Percentiles rank a stretch among this genome's conserved stretches.
phyloP scores from a whole-genome alignment of 2,329 filamentous ascomycete species.

The Apiospora malaysiana region DNA sequence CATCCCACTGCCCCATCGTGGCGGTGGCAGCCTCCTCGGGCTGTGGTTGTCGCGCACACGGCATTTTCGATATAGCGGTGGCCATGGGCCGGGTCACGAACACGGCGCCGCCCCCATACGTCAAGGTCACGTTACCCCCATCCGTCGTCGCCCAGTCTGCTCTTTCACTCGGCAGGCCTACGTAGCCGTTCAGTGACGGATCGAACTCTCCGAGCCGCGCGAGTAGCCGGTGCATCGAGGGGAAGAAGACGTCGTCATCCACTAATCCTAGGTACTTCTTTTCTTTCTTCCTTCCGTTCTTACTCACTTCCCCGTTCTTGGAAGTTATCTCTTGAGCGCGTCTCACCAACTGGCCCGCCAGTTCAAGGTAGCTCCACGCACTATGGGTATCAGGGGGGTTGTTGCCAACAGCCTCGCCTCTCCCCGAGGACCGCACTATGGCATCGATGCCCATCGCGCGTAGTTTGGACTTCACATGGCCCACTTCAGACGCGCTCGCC shows the following conservation, averaged over 20 bases:
- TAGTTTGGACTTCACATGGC: conserved; percentile 40
- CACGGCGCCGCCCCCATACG: conserved; percentile 52
- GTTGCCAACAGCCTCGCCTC: conserved; percentile 29
- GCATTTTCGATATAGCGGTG: conserved; percentile 40
- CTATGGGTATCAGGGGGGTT: conserved; percentile 34
- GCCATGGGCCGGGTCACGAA: conserved; percentile 47
- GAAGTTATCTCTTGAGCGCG: conserved; percentile 40
- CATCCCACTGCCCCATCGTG: conserved; percentile 46
- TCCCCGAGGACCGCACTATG: conserved; percentile 35
- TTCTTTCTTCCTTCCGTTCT: conserved; percentile 27
- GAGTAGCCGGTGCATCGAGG: conserved; percentile 47
- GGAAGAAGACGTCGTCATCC: conserved; percentile 55
- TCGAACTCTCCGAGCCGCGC: conserved; percentile 44
- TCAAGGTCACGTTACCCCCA: conserved; percentile 43
- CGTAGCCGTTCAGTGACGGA: conserved; percentile 41
- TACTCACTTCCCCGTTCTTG: conserved; percentile 34
- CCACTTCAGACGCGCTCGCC: conserved; percentile 41
- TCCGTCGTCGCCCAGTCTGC: conserved; percentile 47
- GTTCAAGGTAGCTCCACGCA: conserved; percentile 45
- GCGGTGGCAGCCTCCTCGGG: conserved; percentile 24
- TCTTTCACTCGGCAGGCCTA: conserved; percentile 51
- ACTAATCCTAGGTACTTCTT: conserved; percentile 51
- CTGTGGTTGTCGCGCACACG: conserved; percentile 41
- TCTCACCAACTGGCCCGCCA: conserved; percentile 42
- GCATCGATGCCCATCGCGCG: conserved; percentile 47